phyloP scores from a whole-genome alignment of 2,329 filamentous ascomycete genomes.

The Dryadomyces quercus-mongolicae region DNA sequence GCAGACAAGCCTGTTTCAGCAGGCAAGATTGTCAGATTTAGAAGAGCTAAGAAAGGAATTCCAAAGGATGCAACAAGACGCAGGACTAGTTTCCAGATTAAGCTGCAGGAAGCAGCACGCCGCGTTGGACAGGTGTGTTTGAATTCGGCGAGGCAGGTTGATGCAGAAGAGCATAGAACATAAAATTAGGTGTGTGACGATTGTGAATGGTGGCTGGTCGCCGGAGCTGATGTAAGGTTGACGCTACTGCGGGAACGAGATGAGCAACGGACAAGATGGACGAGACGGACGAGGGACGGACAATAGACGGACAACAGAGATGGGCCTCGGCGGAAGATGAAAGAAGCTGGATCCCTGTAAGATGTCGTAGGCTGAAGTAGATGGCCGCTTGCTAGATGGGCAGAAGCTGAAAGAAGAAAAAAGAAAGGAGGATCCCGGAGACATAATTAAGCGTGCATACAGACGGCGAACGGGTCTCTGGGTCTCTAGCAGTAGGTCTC shows the following conservation, averaged over 20 bases:
- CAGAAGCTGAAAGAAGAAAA: background rate
- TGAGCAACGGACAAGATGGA: background rate
- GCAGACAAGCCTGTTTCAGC: background rate
- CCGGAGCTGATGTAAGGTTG: background rate
- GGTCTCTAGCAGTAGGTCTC: too few relatives aligned
- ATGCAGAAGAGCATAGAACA: too few relatives aligned
- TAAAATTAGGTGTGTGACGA: too few relatives aligned
- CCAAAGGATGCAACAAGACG: background rate
- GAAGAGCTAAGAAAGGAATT: background rate
- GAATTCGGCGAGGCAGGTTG: background rate
- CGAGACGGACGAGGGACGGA: background rate
- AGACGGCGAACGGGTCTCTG: background rate
- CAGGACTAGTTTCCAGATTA: background rate
- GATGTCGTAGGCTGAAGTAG: background rate
- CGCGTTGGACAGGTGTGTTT: background rate
- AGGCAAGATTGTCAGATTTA: background rate
- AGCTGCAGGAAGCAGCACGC: background rate
- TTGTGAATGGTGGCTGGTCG: background rate
- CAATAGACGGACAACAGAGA: background rate
- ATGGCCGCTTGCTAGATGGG: too few relatives aligned
- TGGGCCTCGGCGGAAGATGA: background rate
- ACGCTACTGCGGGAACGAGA: background rate
- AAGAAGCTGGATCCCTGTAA: background rate
- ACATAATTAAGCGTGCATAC: too few relatives aligned
- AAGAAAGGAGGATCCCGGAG: background rate